Base-by-base conservation (phyloP, 2,329 filamentous ascomycete species). In the Colletotrichum godetiae region DNA sequence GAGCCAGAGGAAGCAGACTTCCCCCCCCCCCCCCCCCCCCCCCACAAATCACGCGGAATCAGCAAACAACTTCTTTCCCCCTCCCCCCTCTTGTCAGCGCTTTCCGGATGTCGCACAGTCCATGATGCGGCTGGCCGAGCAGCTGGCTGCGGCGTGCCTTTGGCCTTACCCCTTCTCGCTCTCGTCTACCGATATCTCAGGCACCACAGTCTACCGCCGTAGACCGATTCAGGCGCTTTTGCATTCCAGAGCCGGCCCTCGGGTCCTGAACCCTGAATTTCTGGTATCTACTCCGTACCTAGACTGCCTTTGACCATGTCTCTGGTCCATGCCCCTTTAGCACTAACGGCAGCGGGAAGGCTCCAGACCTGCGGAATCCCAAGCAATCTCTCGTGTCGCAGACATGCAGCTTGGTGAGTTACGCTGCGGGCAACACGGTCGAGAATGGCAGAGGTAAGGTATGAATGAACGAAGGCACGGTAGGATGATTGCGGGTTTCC, bases 101-200 rank as follows among this genome's bases (percentile, higher is more conserved):
- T 12, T 27, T 33, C 33, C 7, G 29, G 19, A 15, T 56, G 46
- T 60, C n/a, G 33, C 27, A 42, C 61, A 33, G 42, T 53, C 31
- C 42, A 15, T 55, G 13, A 69, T 72, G 71, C 67, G 56, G 67
- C 71, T 70, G 60, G 35, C 71, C 55, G 67, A 70, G 60, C 19
- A 70, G 55, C 67, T 66, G 55, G 46, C 67, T 70, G 70, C 67
- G 22, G 67, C 56, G 22, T 70, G 70, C 67, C 67, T 70, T 59
- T 49, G 46, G 35, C 22, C 24, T 49, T 31, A 31, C 55, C 10
- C 10, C 19, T 59, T 57, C 62, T 33, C 57, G 12, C n/a, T 55
- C 52, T 53, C 31, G 27, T 58, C 35, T 31, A 46, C 52, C n/a
- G 52, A 62, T 42, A 60, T 37, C 35, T 29, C n/a, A 27, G 15